Evolutionary conservation across 2,329 filamentous ascomycete genomes (phyloP), one percentile per base, ranked within the genome.

Genomic region (Monosporascus sp.): DNA sequence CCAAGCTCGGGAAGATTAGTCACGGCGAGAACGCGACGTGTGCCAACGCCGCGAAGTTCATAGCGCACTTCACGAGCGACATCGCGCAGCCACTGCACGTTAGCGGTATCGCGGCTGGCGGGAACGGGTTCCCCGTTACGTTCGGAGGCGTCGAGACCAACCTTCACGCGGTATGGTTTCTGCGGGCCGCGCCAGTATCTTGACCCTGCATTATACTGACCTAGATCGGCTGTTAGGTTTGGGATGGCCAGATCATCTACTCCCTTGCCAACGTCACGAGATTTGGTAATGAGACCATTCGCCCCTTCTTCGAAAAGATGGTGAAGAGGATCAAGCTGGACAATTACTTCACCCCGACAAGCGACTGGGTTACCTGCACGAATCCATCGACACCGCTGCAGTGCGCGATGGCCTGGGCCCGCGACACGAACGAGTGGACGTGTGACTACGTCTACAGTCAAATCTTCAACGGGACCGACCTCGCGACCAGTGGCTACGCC

Each of bases 231-330:
- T 22, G 14, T 15, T 9, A 60, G 57, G 46, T 60, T 24, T 81
- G 78, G 78, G 78, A 81, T 56, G 74, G 73, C 4, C 66, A 67
- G 39, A 79, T 80, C 49, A 70, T 74, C 14, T 72, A 75, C 55
- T 36, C 54, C 41, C 51, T 56, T 11, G 58, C 59, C 2, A 54
- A 55, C 36, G 57, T 59, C 3, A 47, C 11, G 20, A 49, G 49
- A 4, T 60, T 60, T 48, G 51, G 52, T 22, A 60, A 60, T 49
- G 52, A 53, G 24, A 57, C 58, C 4, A 20, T 60, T 9, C 57
- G 57, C 34, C 58, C 58, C 11, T 60, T 57, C 55, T 60, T 60
- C 52, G 51, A 53, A 39, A 42, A 54, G 18, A 51, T 58, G 15
- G 54, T 56, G 15, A 50, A 48, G 17, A 54, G 54, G 20, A 57